phyloP scores from a whole-genome alignment of 2,329 filamentous ascomycete genomes.

The Colletotrichum salicis region DNA sequence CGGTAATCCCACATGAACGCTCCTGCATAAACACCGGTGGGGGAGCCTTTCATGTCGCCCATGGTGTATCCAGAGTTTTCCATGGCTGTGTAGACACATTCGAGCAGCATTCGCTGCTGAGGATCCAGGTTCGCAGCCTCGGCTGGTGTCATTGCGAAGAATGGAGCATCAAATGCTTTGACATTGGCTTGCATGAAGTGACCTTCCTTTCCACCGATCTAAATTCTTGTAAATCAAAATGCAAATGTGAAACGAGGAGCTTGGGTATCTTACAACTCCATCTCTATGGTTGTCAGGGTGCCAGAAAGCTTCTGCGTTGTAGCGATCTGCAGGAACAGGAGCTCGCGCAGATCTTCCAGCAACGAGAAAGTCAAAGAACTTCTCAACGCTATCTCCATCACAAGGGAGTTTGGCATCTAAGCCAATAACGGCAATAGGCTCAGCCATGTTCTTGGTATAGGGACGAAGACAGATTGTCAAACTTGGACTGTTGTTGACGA shows the following conservation, averaged over 20 bases:
- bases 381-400: constrained; percentile 12
- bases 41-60: not conserved
- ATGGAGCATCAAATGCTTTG: constrained; percentile 38
- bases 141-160: constrained; percentile 37
- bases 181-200: constrained; percentile 18
- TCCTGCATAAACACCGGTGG: constrained; percentile 58
- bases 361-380: constrained; percentile 9
- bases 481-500: not conserved
- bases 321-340: constrained; percentile 57
- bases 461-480: not conserved
- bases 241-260: too few relatives aligned
- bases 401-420: constrained; percentile 16
- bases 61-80: constrained; percentile 28
- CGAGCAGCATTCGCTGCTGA: constrained; percentile 41
- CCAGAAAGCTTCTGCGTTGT: constrained; percentile 64
- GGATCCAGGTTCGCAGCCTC: constrained; percentile 44
- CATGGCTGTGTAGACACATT: constrained; percentile 13
- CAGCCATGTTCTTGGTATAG: not conserved
- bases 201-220: constrained; percentile 14
- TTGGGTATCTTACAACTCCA: constrained; percentile 55
- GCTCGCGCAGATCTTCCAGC: constrained; percentile 50
- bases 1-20: constrained; percentile 50
- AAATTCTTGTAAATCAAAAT: constrained; percentile 42
- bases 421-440: constrained; percentile 18
- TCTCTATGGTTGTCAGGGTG: constrained; percentile 61